Conservation (phyloP, 345 rosid genomes). For the Cochlearia excelsa region DNA sequence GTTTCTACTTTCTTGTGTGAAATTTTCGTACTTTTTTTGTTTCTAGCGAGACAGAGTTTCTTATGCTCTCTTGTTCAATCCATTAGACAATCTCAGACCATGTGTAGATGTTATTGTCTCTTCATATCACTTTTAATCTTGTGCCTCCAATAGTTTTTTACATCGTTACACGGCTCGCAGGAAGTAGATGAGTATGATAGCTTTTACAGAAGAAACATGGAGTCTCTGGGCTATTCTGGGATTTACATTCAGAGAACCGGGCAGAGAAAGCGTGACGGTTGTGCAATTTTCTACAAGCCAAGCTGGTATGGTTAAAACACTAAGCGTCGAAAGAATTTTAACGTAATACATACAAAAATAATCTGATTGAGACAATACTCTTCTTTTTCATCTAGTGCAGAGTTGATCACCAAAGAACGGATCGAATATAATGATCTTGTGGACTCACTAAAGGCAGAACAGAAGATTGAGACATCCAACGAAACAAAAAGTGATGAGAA, state of each 20-base stretch:
- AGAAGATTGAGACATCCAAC: conserved; percentile 29
- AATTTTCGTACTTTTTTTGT: background rate
- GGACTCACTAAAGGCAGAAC: conserved; percentile 43
- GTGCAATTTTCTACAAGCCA: conserved; percentile 77
- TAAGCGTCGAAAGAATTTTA: conserved; percentile 8
- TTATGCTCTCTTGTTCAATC: conserved; percentile 1
- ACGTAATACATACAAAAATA: conserved; percentile 6
- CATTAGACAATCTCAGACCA: background rate
- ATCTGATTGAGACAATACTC: conserved; percentile 17
- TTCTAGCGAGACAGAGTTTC: background rate
- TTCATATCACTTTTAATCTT: conserved; percentile 1
- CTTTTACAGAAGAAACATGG: conserved; percentile 69
- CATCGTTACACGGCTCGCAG: conserved; percentile 43
- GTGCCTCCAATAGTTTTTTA: conserved; percentile 16
- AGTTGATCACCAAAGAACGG: conserved; percentile 64
- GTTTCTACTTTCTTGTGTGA: background rate
- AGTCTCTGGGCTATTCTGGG: conserved; percentile 62
- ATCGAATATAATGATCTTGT: conserved; percentile 92
- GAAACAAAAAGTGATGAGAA: conserved; percentile 38
- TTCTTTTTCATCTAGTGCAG: conserved; percentile 59
- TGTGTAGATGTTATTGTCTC: background rate
- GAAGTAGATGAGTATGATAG: conserved; percentile 82
- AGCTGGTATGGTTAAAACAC: conserved; percentile 47
- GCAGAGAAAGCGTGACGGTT: conserved; percentile 78
- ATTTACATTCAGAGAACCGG: conserved; percentile 80